phyloP scores from a whole-genome alignment of 1,284 basidiomycete species.

The Cystobasidium slooffiae region DNA sequence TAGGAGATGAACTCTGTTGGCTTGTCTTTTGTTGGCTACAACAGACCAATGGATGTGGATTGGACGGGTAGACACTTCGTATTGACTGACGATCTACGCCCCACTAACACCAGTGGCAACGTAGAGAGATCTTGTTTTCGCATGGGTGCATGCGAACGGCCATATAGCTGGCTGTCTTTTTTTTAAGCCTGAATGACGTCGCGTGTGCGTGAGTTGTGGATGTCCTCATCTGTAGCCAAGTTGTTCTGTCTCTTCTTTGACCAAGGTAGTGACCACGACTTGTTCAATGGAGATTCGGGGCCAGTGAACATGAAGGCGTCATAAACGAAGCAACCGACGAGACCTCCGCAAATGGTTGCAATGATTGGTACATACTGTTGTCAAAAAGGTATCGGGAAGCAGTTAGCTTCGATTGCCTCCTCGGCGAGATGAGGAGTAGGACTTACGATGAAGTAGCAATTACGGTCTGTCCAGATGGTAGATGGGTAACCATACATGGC shows the following conservation, averaged over 20 bases:
- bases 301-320: slow-evolving; percentile 49
- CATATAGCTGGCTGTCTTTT: too few species aligned
- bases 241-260: slow-evolving; percentile 6
- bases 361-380: slow-evolving; percentile 43
- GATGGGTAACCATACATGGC: slow-evolving; percentile 52
- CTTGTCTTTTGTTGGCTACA: too few species aligned
- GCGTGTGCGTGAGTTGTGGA: background rate
- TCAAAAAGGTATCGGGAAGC: too few species aligned
- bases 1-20: too few species aligned
- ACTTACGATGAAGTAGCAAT: slow-evolving; percentile 35
- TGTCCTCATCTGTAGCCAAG: background rate
- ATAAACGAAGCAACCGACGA: slow-evolving; percentile 48
- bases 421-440: background rate
- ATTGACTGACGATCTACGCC: too few species aligned
- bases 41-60: too few species aligned
- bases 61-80: too few species aligned
- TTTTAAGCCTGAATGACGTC: too few species aligned
- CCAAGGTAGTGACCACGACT: slow-evolving; percentile 24
- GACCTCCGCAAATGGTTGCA: slow-evolving; percentile 45
- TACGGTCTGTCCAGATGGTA: slow-evolving; percentile 40
- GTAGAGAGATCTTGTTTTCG: too few species aligned
- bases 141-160: too few species aligned
- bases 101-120: too few species aligned
- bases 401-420: background rate
- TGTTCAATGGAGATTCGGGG: slow-evolving; percentile 37